These are phyloP conservation scores for Candida frijolesensis DNA, from an alignment of 1,139 yeast genomes.

Conservation along the genomic window DNA sequence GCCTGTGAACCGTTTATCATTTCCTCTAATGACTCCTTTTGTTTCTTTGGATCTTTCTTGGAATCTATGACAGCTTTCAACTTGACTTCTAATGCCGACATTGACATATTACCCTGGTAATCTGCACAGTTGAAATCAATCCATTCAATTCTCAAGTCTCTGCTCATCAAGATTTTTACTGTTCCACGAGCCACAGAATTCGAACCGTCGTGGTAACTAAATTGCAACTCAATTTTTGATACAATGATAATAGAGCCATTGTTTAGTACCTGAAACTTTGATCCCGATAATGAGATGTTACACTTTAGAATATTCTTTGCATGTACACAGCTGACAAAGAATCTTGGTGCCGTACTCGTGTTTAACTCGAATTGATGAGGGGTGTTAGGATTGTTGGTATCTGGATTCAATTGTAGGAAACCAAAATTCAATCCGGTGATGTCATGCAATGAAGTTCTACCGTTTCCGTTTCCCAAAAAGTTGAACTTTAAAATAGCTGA, in stretches of 20 bases:
- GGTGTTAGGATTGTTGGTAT: constrained; percentile 2
- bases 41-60: constrained; percentile 19
- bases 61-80: constrained; percentile 20
- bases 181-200: constrained; percentile 62
- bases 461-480: neutral
- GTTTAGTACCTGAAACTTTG: constrained; percentile 66
- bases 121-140: constrained; percentile 55
- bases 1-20: constrained; percentile 29
- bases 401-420: constrained; percentile 9
- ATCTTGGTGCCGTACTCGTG: constrained; percentile 65
- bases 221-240: constrained; percentile 55
- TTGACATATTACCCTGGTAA: constrained; percentile 31
- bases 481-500: constrained; percentile 27
- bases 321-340: constrained; percentile 55
- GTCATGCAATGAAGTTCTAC: constrained; percentile 9
- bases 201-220: constrained; percentile 69
- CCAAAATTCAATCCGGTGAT: constrained; percentile 12
- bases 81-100: constrained; percentile 27
- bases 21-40: constrained; percentile 26
- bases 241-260: constrained; percentile 68
- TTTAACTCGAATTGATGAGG: constrained; percentile 64
- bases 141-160: constrained; percentile 70
- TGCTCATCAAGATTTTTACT: constrained; percentile 59
- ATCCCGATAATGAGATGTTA: constrained; percentile 61
- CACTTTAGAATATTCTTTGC: constrained; percentile 56